phyloP scores from a whole-genome alignment of 371 early-diverging fungal species.

The Mucor piriformis region DNA sequence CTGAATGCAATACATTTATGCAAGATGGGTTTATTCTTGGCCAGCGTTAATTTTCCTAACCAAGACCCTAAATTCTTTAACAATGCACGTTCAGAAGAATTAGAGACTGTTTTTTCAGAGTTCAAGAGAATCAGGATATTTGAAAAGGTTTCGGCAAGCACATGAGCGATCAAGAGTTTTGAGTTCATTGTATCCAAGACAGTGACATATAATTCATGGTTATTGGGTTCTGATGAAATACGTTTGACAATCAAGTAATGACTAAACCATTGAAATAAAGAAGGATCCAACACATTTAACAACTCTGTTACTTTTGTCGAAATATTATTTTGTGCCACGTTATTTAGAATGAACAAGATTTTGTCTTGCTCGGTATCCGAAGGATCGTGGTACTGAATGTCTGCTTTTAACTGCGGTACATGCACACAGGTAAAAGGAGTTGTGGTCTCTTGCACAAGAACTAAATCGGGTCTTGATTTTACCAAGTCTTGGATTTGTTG shows the following conservation, averaged over 20 bases:
- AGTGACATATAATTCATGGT: slow-evolving; percentile 82
- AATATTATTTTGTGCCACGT: slow-evolving; percentile 84
- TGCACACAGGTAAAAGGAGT: slow-evolving; percentile 43
- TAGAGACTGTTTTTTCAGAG: slow-evolving; percentile 87
- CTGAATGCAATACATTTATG: slow-evolving; percentile 93
- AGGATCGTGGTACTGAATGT: slow-evolving; percentile 59
- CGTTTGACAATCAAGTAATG: slow-evolving; percentile 91
- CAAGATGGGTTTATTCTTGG: slow-evolving; percentile 88
- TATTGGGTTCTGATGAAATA: slow-evolving; percentile 91
- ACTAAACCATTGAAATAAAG: slow-evolving; percentile 86
- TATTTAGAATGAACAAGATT: slow-evolving; percentile 94
- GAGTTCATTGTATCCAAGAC: slow-evolving; percentile 74
- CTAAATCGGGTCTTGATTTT: slow-evolving; percentile 67
- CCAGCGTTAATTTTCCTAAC: slow-evolving; percentile 93
- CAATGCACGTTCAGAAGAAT: slow-evolving; percentile 82
- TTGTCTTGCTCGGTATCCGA: slow-evolving; percentile 77
- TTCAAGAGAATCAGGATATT: slow-evolving; percentile 86
- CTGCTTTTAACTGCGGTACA: slow-evolving; percentile 28
- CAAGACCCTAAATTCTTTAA: slow-evolving; percentile 95
- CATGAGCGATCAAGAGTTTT: slow-evolving; percentile 59
- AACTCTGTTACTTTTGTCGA: slow-evolving; percentile 81
- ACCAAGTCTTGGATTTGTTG: slow-evolving; percentile 78
- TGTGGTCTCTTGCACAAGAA: too few species aligned
- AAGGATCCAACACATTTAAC: slow-evolving; percentile 63
- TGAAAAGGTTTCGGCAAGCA: slow-evolving; percentile 85